These are phyloP conservation scores for Entomortierella lignicola DNA, from an alignment of 192 early-diverging fungal species.

Conservation along the genomic window DNA sequence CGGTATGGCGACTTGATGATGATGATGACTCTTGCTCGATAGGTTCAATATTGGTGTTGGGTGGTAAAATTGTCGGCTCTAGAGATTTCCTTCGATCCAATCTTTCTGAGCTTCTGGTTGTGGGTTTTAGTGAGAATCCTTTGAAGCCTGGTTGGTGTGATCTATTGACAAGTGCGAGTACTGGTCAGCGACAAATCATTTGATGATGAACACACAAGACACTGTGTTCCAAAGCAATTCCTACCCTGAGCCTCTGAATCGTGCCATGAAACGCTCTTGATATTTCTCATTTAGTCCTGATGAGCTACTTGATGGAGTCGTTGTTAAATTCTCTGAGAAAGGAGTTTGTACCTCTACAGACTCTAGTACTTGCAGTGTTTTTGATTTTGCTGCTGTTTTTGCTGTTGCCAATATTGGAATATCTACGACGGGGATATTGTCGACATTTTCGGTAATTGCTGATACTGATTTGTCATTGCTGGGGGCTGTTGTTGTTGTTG, in stretches of 20 bases:
- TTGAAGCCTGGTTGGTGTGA: conserved; percentile 26
- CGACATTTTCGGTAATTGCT: too few species aligned
- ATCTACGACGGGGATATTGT: background rate
- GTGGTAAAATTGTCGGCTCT: background rate
- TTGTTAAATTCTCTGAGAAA: background rate
- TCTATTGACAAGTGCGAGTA: conserved; percentile 2
- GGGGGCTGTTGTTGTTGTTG: background rate
- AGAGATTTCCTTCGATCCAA: background rate
- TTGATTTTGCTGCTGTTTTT: background rate
- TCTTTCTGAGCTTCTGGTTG: background rate
- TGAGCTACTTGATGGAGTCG: background rate
- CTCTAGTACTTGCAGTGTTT: background rate
- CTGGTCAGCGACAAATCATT: background rate
- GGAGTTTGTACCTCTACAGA: background rate
- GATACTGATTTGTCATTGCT: background rate
- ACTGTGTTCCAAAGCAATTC: background rate
- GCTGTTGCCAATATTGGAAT: background rate
- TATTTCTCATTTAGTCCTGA: conserved; percentile 30
- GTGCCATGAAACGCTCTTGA: conserved; percentile 31
- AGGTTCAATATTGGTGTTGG: background rate
- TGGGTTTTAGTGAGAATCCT: conserved; percentile 24
- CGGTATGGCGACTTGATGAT: background rate
- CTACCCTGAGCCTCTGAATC: conserved; percentile 42
- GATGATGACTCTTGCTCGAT: background rate
- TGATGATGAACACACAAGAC: background rate